Evolutionary conservation across 352 stramenopile genomes (phyloP).

Genomic region (Globisporangium abappressorium): DNA sequence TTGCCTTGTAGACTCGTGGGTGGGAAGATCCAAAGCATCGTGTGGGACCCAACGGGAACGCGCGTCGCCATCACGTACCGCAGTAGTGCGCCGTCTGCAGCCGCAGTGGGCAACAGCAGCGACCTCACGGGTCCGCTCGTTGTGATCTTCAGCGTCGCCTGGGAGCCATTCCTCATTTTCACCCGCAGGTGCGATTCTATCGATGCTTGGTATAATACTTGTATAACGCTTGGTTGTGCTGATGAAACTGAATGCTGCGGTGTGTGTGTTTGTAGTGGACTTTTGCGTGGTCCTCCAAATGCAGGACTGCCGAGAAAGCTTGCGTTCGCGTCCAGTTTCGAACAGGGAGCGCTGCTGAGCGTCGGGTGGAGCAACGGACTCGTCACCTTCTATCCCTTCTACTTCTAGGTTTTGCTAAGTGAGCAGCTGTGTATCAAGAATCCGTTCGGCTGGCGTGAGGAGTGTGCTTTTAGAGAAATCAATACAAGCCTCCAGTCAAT

Average conservation of each 20-base stretch:
- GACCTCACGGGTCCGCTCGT: constrained; percentile 49
- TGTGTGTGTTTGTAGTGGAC: constrained; percentile 22
- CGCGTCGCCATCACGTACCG: constrained; percentile 66
- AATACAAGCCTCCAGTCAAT: background rate
- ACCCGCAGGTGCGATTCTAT: constrained; percentile 40
- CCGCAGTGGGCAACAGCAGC: constrained; percentile 11
- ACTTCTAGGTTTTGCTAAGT: constrained; percentile 37
- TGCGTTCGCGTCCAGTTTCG: constrained; percentile 64
- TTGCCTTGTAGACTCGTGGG: constrained; percentile 44
- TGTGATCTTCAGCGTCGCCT: constrained; percentile 65
- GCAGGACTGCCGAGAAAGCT: constrained; percentile 54
- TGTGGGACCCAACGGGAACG: constrained; percentile 69
- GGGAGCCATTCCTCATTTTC: constrained; percentile 76
- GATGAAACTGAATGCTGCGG: background rate
- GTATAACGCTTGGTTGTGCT: background rate
- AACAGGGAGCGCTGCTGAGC: constrained; percentile 64
- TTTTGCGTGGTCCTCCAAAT: constrained; percentile 59
- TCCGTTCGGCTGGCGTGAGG: background rate
- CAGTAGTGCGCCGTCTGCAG: constrained; percentile 15
- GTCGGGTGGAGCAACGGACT: constrained; percentile 76
- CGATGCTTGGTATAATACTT: background rate
- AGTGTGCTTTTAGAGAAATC: background rate
- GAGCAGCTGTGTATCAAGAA: background rate
- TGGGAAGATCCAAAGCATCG: constrained; percentile 49
- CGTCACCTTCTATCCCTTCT: constrained; percentile 80